A percentile compares a stretch with the other conserved stretches of the same genome.
Conservation (phyloP, 306 rosid species). For the Quercus suber region DNA sequence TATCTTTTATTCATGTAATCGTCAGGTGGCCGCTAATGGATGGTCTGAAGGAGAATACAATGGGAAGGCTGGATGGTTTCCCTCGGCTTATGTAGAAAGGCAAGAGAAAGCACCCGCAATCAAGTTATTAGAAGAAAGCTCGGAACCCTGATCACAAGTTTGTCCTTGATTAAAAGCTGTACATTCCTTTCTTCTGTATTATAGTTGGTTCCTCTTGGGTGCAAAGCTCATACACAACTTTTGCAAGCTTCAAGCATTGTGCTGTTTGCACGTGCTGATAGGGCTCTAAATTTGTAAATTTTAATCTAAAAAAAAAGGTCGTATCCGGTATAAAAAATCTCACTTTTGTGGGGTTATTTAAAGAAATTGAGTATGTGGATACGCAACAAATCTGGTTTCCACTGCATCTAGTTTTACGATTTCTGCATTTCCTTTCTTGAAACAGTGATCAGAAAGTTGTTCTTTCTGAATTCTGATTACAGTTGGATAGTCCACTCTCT, state of each 20-base stretch:
- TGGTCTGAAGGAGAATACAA: conserved; percentile 93
- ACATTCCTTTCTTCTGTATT: conserved; percentile 21
- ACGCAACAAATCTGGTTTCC: too few relatives aligned
- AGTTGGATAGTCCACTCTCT: too few relatives aligned
- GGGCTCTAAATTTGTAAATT: not conserved
- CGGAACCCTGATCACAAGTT: conserved; percentile 10
- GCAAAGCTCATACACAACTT: not conserved
- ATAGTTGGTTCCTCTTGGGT: conserved; percentile 24
- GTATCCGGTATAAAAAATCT: too few relatives aligned
- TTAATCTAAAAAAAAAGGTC: not conserved
- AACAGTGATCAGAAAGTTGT: too few relatives aligned
- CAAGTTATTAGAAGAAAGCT: conserved; percentile 34
- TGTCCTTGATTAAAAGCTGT: conserved; percentile 28
- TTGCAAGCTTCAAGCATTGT: not conserved
- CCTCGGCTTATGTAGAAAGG: conserved; percentile 81
- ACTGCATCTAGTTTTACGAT: too few relatives aligned
- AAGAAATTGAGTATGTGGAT: too few relatives aligned
- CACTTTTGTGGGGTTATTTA: too few relatives aligned
- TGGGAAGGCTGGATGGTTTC: conserved; percentile 90
- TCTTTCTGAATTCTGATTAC: too few relatives aligned
- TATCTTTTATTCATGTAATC: not conserved
- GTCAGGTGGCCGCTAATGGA: conserved; percentile 69
- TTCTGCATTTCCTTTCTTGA: too few relatives aligned
- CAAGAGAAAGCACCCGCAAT: conserved; percentile 52
- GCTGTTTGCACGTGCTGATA: not conserved